Percentiles rank a stretch among this genome's conserved stretches.
Conservation (phyloP, 176 grass and related monocot genomes). For the maize (Zea mays) region DNA sequence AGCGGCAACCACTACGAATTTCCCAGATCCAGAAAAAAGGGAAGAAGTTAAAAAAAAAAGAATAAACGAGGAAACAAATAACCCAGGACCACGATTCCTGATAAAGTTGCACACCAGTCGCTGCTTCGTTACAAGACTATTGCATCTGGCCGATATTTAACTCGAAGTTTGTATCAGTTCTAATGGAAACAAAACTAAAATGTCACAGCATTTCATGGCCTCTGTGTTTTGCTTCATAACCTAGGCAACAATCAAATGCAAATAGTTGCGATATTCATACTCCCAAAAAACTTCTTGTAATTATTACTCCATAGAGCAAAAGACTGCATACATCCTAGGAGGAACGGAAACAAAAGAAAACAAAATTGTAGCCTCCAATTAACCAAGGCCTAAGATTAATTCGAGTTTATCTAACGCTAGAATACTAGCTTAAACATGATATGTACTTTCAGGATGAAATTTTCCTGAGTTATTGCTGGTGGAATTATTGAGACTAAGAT, state of each 20-base stretch:
- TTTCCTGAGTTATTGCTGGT: background rate
- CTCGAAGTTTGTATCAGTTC: background rate
- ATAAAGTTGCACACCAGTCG: background rate
- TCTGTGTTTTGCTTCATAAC: slow-evolving; percentile 48
- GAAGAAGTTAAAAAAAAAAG: background rate
- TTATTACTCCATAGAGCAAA: slow-evolving; percentile 1
- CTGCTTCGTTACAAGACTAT: slow-evolving; percentile 22
- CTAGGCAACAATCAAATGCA: slow-evolving; percentile 37
- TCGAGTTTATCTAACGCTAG: background rate
- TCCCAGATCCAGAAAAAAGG: background rate
- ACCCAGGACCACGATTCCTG: slow-evolving; percentile 9
- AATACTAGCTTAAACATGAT: slow-evolving; percentile 14
- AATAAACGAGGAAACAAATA: background rate
- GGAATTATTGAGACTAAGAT: slow-evolving; percentile 20
- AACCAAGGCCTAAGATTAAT: background rate
- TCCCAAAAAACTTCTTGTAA: background rate
- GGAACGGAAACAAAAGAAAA: slow-evolving; percentile 3
- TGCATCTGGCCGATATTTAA: slow-evolving; percentile 1
- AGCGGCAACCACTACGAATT: too few species aligned
- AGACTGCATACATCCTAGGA: background rate
- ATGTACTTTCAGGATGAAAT: background rate
- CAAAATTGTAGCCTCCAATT: background rate
- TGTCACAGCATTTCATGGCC: slow-evolving; percentile 40
- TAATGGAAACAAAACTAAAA: slow-evolving; percentile 20
- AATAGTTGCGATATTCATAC: background rate